A percentile compares a stretch with the other conserved stretches of the same genome.
Evolutionary conservation across 345 rosid species (phyloP).

Genomic region (Erucastrum elatum): DNA sequence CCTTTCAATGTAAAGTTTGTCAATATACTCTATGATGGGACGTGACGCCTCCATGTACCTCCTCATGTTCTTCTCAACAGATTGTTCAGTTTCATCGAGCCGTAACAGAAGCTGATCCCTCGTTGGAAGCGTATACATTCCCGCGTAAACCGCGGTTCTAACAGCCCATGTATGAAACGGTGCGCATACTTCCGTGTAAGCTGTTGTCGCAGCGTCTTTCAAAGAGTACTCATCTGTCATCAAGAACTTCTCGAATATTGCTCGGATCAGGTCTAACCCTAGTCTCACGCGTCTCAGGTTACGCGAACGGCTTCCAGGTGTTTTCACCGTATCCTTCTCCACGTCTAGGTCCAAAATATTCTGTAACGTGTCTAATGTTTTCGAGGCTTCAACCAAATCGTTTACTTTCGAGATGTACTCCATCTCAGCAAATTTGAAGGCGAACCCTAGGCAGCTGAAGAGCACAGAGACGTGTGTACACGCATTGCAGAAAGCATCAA

Average conservation of each 20-base stretch:
- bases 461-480: slow-evolving; percentile 70
- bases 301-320: slow-evolving; percentile 77
- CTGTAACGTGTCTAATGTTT: slow-evolving; percentile 48
- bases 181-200: slow-evolving; percentile 84
- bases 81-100: slow-evolving; percentile 74
- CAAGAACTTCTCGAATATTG: slow-evolving; percentile 70
- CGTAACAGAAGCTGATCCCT: slow-evolving; percentile 71
- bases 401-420: slow-evolving; percentile 77
- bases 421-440: slow-evolving; percentile 85
- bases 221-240: slow-evolving; percentile 58
- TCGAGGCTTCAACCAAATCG: slow-evolving; percentile 72
- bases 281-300: slow-evolving; percentile 85
- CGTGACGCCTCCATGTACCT: slow-evolving; percentile 64
- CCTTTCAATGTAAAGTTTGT: slow-evolving; percentile 67
- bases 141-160: slow-evolving; percentile 88
- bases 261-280: slow-evolving; percentile 89
- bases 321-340: slow-evolving; percentile 68
- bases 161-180: slow-evolving; percentile 89
- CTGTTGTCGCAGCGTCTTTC: slow-evolving; percentile 81
- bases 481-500: slow-evolving; percentile 64
- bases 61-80: slow-evolving; percentile 80
- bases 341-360: slow-evolving; percentile 64
- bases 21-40: slow-evolving; percentile 63
- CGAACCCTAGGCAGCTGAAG: slow-evolving; percentile 75
- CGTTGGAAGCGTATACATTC: slow-evolving; percentile 88